Conservation (phyloP, 257 asterid genomes). For the Sherardia arvensis region DNA sequence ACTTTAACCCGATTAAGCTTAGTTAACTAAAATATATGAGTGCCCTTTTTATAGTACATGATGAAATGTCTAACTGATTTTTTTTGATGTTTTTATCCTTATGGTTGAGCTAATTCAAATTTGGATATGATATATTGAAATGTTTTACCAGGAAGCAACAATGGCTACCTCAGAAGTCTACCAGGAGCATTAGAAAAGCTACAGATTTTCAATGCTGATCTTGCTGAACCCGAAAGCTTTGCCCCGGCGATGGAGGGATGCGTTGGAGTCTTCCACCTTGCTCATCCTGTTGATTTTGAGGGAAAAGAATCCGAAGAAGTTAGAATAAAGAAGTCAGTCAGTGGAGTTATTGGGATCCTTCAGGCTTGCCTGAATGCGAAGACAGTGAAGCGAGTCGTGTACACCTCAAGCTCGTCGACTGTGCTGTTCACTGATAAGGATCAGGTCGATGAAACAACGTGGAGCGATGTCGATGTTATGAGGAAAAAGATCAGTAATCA, state of each 20-base stretch:
- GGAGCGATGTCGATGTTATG: slow-evolving; percentile 33
- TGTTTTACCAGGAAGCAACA: slow-evolving; percentile 21
- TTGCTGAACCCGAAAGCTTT: slow-evolving; percentile 42
- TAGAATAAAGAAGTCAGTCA: slow-evolving; percentile 16
- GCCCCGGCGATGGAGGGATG: slow-evolving; percentile 47
- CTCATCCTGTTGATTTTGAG: slow-evolving; percentile 52
- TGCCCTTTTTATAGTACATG: background rate
- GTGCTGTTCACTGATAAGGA: slow-evolving; percentile 8
- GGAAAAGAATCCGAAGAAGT: slow-evolving; percentile 43
- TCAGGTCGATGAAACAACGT: slow-evolving; percentile 23
- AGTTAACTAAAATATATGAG: background rate
- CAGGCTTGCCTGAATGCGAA: slow-evolving; percentile 35
- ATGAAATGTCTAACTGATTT: background rate
- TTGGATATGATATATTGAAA: background rate
- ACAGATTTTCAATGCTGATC: slow-evolving; percentile 43
- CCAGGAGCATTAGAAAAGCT: slow-evolving; percentile 46
- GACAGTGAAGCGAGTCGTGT: slow-evolving; percentile 42
- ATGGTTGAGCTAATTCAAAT: background rate
- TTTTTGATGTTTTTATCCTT: background rate
- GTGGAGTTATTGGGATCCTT: slow-evolving; percentile 29
- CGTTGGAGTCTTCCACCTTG: slow-evolving; percentile 60
- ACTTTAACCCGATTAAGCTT: background rate
- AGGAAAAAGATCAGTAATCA: background rate
- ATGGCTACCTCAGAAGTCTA: slow-evolving; percentile 41
- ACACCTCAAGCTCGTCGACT: slow-evolving; percentile 27